Evolutionary conservation across 768 basidiomycete species (phyloP), one percentile per base, ranked within the genome.

Genomic region (Macrolepiota fuliginosa): DNA sequence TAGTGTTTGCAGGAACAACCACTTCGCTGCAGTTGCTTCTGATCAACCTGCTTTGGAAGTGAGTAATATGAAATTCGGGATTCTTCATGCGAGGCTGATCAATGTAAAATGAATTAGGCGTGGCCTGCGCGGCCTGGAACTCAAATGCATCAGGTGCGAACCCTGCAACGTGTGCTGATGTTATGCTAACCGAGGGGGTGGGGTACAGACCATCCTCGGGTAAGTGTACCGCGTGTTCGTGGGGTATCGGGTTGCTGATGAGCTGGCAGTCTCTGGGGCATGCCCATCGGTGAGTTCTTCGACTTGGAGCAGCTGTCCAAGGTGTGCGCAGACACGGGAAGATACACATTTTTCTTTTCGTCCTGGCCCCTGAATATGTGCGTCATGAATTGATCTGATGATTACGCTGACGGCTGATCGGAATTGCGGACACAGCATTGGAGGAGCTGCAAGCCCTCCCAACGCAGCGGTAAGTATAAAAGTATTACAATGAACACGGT

Each of bases 251-350:
- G 29, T n/a, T 36, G 0, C 54, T 54, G 53, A 54, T 24, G 42
- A 47, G 62, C 42, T 47, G 17, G 6, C 54, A 88, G 87, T 5
- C 72, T 88, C 13, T 89, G 86, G 83, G 88, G 88, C 3, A 88
- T 90, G 86, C 88, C 88, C 27, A 84, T 90, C 55, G 88, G 87
- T 83, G 89, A 90, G 73, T 81, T 89, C 66, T 89, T 90, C 69
- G 89, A 90, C 70, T 74, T 90, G 40, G 88, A 90, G 69, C 78
- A 79, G 61, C 76, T 90, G 2, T 81, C 86, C 11, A 72, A 80
- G 62, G 73, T 75, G 7, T 90, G 86, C 67, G 80, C 79, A 4
- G 81, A 82, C 63, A 83, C 81, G 1, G 79, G 81, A 4, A 73
- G 87, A 65, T 90, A 88, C 69, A 86, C 85, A 10, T 89, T 91